Evolutionary conservation across 2,329 filamentous ascomycete genomes (phyloP).

Genomic region (Verticillium longisporum): DNA sequence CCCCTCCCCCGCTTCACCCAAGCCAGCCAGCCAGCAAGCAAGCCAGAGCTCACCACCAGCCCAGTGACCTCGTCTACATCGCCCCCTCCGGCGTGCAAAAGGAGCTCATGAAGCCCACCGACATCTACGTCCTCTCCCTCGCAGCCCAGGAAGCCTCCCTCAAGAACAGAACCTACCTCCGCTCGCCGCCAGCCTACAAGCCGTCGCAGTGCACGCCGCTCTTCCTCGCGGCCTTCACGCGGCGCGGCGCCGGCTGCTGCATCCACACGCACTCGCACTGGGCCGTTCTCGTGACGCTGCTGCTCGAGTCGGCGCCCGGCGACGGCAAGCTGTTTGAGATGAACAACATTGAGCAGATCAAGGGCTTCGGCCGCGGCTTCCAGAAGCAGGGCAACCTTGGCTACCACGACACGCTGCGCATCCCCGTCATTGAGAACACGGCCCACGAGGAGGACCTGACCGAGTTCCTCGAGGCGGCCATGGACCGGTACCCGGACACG

Average conservation of each 20-base stretch:
- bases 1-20: not conserved
- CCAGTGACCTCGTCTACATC: conserved; percentile 83
- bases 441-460: conserved; percentile 94
- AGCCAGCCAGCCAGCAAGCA: too few relatives aligned
- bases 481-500: conserved; percentile 84
- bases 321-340: conserved; percentile 68
- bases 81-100: conserved; percentile 97
- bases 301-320: conserved; percentile 60
- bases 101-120: conserved; percentile 82
- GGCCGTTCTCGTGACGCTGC: conserved; percentile 88
- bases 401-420: conserved; percentile 83
- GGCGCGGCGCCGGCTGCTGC: conserved; percentile 82
- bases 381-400: conserved; percentile 78
- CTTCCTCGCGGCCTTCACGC: conserved; percentile 88
- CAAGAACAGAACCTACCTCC: conserved; percentile 61
- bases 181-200: conserved; percentile 67
- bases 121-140: conserved; percentile 93
- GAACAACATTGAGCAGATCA: conserved; percentile 98
- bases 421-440: conserved; percentile 98
- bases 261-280: conserved; percentile 99
- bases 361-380: conserved; percentile 65
- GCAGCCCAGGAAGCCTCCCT: conserved; percentile 55
- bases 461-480: conserved; percentile 81
- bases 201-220: conserved; percentile 95
- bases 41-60: not conserved